Base-by-base conservation (phyloP, 2,329 filamentous ascomycete genomes). In the Xylariales sp. region DNA sequence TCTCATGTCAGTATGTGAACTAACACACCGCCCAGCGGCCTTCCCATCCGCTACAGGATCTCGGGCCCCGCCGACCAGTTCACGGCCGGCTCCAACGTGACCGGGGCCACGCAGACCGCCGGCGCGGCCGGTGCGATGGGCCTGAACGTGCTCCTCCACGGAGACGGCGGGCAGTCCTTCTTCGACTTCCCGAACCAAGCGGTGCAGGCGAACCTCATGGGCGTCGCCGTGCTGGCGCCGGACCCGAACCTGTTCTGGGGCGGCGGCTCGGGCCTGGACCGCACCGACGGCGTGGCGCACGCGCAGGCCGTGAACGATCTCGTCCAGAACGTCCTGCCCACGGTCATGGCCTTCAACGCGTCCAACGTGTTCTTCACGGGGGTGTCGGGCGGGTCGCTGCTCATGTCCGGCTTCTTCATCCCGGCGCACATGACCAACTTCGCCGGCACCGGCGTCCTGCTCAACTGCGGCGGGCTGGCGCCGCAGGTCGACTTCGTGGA, bases 151-250 rank as follows among this genome's bases (percentile, higher is more conserved):
- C 67, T 80, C 25, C 66, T 80, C 3, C 76, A 80, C 54, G 76
- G 76, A 37, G 76, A 80, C 52, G 76, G 76, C 31, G 76, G 76
- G 5, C 71, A 77, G 50, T 76, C 71, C 10, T 78, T 77, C 65
- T 74, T 75, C 57, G 72, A 74, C 53, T 74, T 76, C 59, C 73
- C 73, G 25, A 77, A 77, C 56, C 70, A 77, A 49, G 68, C 65
- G 14, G 69, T 76, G 9, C 69, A 71, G 41, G 54, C 60, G 38
- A 69, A 69, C 47, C 66, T 74, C 22, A 72, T 74, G 55, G 74
- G 74, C 45, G 71, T 76, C 8, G 72, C 64, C 7, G 58, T 77
- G 2, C 68, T 80, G 10, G 73, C 76, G 0, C 76, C 76, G 5
- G 66, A 78, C 54, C 54, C 61, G 40, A 70, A 74, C 46, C 66